Percentiles rank a stretch among this genome's conserved stretches.
phyloP scores from a whole-genome alignment of 768 basidiomycete species.

The Rhodosporidiobolus odoratus region DNA sequence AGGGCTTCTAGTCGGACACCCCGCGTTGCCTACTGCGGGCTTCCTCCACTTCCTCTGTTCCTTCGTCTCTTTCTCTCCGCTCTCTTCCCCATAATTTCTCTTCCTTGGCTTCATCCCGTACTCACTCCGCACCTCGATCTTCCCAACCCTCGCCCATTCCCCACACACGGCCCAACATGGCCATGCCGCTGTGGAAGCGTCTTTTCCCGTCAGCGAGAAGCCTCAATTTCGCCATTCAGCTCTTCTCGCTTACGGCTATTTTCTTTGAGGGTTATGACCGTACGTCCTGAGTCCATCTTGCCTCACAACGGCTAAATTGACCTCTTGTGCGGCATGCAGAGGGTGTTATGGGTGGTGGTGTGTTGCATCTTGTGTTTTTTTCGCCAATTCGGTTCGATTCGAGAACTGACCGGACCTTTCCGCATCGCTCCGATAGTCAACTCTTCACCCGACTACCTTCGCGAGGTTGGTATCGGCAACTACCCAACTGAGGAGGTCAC shows the following conservation, averaged over 20 bases:
- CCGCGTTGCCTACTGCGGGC: too few species aligned
- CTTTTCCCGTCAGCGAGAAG: background rate
- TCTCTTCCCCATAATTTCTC: background rate
- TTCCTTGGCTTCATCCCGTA: background rate
- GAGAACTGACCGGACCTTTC: background rate
- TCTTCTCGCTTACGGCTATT: slow-evolving; percentile 39
- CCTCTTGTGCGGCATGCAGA: background rate
- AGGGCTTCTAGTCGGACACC: too few species aligned
- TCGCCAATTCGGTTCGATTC: background rate
- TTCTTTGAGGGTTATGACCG: slow-evolving; percentile 41
- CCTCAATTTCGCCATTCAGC: slow-evolving; percentile 34
- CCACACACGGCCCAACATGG: too few species aligned
- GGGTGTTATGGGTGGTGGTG: slow-evolving; percentile 40
- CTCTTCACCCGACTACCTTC: slow-evolving; percentile 33
- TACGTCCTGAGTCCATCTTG: background rate
- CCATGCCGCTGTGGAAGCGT: slow-evolving; percentile 4
- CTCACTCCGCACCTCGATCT: background rate
- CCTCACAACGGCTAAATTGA: background rate
- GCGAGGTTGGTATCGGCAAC: slow-evolving; percentile 35
- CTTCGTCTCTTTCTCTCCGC: background rate
- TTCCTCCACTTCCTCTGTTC: background rate
- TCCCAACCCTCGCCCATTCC: background rate
- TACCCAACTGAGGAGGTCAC: slow-evolving; percentile 23
- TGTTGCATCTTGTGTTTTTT: background rate
- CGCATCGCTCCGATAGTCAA: slow-evolving; percentile 1